A percentile compares a stretch with the other conserved stretches of the same genome.
phyloP scores from a whole-genome alignment of 331 rosid genomes.

The Telfairia occidentalis region DNA sequence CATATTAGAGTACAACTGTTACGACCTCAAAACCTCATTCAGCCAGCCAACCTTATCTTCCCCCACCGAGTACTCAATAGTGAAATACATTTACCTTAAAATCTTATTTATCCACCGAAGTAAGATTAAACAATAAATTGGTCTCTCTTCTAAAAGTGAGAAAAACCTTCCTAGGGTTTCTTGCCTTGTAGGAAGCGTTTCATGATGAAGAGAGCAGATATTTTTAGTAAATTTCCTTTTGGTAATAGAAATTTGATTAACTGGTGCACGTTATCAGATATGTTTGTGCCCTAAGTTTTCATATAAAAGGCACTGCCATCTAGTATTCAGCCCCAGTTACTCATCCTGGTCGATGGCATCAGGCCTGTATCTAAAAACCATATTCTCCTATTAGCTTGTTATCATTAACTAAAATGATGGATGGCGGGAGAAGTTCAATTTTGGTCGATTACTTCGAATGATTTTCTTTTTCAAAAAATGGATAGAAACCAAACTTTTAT shows the following conservation, averaged over 20 bases:
- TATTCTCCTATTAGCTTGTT: background rate
- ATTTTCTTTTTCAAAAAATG: background rate
- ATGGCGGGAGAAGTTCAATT: background rate
- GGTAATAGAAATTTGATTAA: background rate
- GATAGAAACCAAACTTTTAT: background rate
- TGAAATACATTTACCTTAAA: background rate
- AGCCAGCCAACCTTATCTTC: background rate
- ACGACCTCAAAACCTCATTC: background rate
- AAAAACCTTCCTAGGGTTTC: background rate
- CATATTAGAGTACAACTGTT: background rate
- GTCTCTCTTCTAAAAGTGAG: background rate
- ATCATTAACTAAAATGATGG: background rate
- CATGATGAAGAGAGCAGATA: background rate
- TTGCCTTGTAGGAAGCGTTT: background rate
- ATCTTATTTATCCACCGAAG: background rate
- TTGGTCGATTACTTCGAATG: background rate
- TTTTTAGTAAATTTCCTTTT: background rate
- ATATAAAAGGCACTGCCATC: background rate
- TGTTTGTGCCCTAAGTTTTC: background rate
- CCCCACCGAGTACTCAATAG: background rate
- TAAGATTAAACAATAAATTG: background rate
- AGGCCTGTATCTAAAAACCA: background rate
- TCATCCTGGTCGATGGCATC: background rate
- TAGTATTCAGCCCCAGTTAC: background rate
- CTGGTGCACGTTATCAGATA: background rate